Percentiles rank a stretch among this genome's conserved stretches.
phyloP scores from a whole-genome alignment of 208 protist genomes.

The Trypanosoma rangeli region DNA sequence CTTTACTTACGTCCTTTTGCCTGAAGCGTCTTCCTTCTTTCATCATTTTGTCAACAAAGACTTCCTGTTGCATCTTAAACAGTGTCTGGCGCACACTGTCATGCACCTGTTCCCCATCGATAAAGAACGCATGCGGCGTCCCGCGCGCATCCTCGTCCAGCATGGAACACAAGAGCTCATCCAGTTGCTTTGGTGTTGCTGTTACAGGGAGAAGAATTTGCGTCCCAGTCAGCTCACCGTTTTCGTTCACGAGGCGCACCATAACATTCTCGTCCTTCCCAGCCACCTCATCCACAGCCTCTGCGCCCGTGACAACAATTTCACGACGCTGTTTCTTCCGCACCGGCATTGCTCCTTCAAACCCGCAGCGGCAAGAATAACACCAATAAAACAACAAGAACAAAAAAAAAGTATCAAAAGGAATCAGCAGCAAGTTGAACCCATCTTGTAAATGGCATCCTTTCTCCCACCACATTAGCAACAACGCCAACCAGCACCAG shows the following conservation, averaged over 20 bases:
- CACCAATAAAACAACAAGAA: conserved; percentile 2
- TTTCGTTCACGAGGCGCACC: conserved; percentile 87
- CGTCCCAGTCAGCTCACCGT: conserved; percentile 81
- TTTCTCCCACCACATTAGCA: neutral
- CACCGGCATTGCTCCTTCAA: conserved; percentile 61
- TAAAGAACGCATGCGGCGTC: conserved; percentile 96
- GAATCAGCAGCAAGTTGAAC: neutral
- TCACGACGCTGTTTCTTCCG: conserved; percentile 84
- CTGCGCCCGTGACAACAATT: conserved; percentile 47
- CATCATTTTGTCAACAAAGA: conserved; percentile 74
- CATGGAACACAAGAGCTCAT: conserved; percentile 81
- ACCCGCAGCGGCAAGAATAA: conserved; percentile 3
- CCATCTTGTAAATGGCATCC: neutral
- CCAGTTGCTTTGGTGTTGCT: conserved; percentile 86
- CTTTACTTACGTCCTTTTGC: conserved; percentile 74
- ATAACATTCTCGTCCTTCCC: conserved; percentile 60
- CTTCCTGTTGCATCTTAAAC: conserved; percentile 71
- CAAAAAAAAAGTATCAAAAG: neutral
- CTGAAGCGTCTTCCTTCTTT: conserved; percentile 83
- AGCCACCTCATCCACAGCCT: conserved; percentile 27
- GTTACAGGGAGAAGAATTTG: conserved; percentile 93
- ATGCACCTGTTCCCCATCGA: conserved; percentile 93
- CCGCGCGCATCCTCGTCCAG: conserved; percentile 70
- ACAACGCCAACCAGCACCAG: conserved; percentile 13
- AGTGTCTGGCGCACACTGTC: conserved; percentile 85